Percentiles rank a stretch among this genome's conserved stretches.
Evolutionary conservation across 1,139 yeast genomes (phyloP).

Genomic region (Zygosaccharomyces sapae): DNA sequence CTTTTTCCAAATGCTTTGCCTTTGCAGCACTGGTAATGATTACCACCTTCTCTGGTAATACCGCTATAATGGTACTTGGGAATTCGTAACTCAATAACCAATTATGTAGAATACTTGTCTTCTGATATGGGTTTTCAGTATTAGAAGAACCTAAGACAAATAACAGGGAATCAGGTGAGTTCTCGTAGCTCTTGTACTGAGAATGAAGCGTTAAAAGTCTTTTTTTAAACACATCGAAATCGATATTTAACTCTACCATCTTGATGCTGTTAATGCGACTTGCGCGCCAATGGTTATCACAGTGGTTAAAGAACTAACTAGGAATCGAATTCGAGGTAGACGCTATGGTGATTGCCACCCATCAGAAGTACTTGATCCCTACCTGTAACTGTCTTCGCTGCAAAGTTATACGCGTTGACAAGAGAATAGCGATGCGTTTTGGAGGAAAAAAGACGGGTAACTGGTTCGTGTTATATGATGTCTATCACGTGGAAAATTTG

Average conservation of each 20-base stretch:
- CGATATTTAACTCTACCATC: constrained; percentile 38
- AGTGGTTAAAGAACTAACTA: background rate
- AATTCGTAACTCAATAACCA: constrained; percentile 96
- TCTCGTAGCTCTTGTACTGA: constrained; percentile 39
- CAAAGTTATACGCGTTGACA: background rate
- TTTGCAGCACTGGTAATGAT: constrained; percentile 84
- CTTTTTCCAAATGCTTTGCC: constrained; percentile 62
- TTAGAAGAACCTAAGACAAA: constrained; percentile 79
- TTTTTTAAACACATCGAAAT: constrained; percentile 40
- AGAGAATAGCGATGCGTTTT: background rate
- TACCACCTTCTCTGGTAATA: constrained; percentile 57
- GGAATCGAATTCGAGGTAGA: background rate
- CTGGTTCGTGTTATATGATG: background rate
- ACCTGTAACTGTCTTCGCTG: background rate
- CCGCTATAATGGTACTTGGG: constrained; percentile 76
- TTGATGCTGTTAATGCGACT: background rate
- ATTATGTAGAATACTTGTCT: constrained; percentile 80
- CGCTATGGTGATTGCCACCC: background rate
- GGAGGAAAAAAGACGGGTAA: background rate
- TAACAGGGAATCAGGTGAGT: constrained; percentile 52
- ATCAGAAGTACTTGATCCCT: background rate
- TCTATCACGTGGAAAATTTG: background rate
- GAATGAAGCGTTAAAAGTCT: constrained; percentile 36
- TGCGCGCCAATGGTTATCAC: background rate
- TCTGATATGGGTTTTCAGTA: constrained; percentile 86